Evolutionary conservation across 305 asterid genomes (phyloP).

Genomic region (Stenogyne calaminthoides): DNA sequence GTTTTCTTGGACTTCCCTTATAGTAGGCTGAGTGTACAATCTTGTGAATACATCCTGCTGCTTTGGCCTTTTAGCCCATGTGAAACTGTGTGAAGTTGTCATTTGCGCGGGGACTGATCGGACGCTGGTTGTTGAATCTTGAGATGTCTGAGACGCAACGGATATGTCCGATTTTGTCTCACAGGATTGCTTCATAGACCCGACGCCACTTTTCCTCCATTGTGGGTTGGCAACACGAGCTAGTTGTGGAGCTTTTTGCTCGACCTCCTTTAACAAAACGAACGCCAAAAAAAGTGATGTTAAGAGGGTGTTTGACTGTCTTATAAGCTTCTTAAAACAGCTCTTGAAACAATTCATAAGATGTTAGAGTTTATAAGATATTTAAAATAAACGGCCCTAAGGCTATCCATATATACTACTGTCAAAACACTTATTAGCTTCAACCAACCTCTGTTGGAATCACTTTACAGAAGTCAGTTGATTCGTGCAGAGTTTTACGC

Average conservation of each 20-base stretch:
- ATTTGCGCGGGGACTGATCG: conserved; percentile 58
- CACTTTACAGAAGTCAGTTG: conserved; percentile 49
- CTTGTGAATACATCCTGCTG: conserved; percentile 49
- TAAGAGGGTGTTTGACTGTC: too few relatives aligned
- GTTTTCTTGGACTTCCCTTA: conserved; percentile 46
- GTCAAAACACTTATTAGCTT: background rate
- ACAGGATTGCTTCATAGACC: conserved; percentile 44
- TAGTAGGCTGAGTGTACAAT: conserved; percentile 33
- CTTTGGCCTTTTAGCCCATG: conserved; percentile 59
- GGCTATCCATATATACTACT: too few relatives aligned
- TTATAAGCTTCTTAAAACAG: too few relatives aligned
- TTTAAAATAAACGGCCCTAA: too few relatives aligned
- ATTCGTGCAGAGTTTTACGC: conserved; percentile 57
- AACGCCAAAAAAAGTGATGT: background rate
- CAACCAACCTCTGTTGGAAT: conserved; percentile 16
- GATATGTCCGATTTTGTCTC: conserved; percentile 80
- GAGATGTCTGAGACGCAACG: conserved; percentile 56
- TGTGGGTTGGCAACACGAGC: conserved; percentile 31
- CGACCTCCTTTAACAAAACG: conserved; percentile 46
- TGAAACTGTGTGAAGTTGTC: conserved; percentile 48
- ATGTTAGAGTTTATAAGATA: too few relatives aligned
- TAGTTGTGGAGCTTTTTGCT: conserved; percentile 39
- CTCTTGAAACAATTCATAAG: too few relatives aligned
- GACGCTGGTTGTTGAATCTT: conserved; percentile 55
- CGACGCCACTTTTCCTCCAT: conserved; percentile 50